These are phyloP conservation scores for Solanum hybrid DNA, from an alignment of 305 asterid genomes.

Conservation along the genomic window DNA sequence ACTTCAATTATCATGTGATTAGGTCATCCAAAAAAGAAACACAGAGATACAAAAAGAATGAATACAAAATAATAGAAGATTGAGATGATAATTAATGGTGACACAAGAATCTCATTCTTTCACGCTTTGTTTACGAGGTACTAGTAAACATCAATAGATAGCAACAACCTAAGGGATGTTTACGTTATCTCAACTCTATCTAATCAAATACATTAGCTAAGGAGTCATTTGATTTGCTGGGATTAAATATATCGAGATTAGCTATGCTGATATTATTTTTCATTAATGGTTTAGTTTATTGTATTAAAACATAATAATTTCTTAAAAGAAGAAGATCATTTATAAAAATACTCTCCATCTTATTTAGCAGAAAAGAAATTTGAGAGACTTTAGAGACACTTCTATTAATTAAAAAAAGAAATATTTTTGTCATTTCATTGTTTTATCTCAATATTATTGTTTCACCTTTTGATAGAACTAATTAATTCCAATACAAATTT, in stretches of 20 bases:
- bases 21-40: not conserved
- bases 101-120: conserved; percentile 3
- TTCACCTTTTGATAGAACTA: not conserved
- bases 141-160: not conserved
- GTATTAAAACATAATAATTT: not conserved
- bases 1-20: not conserved
- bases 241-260: not conserved
- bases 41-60: not conserved
- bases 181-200: not conserved
- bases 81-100: not conserved
- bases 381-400: not conserved
- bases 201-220: not conserved
- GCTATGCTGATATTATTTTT: not conserved
- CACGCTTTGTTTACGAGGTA: conserved; percentile 5
- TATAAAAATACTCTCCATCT: not conserved
- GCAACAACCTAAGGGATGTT: not conserved
- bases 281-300: not conserved
- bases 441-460: not conserved
- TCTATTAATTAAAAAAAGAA: too few species aligned
- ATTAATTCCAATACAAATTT: not conserved
- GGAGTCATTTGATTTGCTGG: not conserved
- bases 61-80: not conserved
- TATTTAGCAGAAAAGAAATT: not conserved
- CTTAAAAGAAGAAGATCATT: not conserved
- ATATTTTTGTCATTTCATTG: not conserved